Conservation (phyloP, 352 stramenopile genomes). For the Albugo laibachii region DNA sequence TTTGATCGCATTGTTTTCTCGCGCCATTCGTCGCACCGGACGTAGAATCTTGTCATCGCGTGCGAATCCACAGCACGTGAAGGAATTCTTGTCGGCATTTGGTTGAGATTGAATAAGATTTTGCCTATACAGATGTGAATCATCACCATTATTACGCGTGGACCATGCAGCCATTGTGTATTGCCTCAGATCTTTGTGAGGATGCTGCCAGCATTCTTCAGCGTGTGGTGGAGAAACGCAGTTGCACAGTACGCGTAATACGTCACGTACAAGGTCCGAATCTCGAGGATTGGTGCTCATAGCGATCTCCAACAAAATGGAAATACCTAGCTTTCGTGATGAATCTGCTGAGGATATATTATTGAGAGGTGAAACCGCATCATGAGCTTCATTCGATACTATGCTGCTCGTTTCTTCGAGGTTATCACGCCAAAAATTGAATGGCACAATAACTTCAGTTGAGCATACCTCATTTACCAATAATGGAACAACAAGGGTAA, state of each 20-base stretch:
- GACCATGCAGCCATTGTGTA: constrained; percentile 49
- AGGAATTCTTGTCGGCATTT: constrained; percentile 5
- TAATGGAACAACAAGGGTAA: constrained; percentile 51
- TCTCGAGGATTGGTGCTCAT: constrained; percentile 52
- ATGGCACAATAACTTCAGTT: constrained; percentile 19
- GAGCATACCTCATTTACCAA: constrained; percentile 58
- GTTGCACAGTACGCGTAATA: constrained; percentile 61
- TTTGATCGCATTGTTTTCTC: constrained; percentile 72
- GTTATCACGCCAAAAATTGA: not conserved
- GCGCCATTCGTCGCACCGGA: constrained; percentile 45
- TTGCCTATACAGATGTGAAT: constrained; percentile 4
- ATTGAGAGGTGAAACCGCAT: not conserved
- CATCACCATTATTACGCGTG: constrained; percentile 17
- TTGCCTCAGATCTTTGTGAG: constrained; percentile 66
- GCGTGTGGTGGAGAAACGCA: constrained; percentile 56
- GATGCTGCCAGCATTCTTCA: constrained; percentile 70
- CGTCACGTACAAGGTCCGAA: constrained; percentile 51
- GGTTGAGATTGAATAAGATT: not conserved
- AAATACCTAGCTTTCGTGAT: constrained; percentile 28
- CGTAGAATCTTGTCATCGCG: constrained; percentile 46
- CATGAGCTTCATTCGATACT: constrained; percentile 18
- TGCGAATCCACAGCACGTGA: constrained; percentile 30
- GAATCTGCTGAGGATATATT: too few relatives aligned
- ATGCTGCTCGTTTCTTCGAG: too few relatives aligned
- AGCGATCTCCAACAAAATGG: constrained; percentile 56